Evolutionary conservation across 192 early-diverging fungal species (phyloP).

Genomic region (Funneliformis mosseae): DNA sequence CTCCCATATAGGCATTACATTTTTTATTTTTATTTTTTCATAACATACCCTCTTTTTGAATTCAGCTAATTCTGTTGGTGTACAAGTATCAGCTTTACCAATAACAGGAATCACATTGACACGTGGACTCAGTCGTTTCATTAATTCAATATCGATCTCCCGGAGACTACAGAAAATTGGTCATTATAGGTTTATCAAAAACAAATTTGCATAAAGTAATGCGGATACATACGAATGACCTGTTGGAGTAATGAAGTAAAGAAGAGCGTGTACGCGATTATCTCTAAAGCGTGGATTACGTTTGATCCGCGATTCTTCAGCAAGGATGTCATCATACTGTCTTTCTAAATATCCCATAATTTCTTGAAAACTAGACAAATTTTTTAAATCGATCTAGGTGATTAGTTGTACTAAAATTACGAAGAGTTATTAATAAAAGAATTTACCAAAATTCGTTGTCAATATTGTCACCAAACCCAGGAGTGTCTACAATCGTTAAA

Average conservation of each 20-base stretch:
- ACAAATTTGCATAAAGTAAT: conserved; percentile 10
- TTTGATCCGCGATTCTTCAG: conserved; percentile 85
- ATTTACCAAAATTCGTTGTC: conserved; percentile 89
- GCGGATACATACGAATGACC: conserved; percentile 76
- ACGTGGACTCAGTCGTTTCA: conserved; percentile 86
- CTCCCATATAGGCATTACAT: conserved; percentile 4
- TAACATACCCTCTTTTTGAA: conserved; percentile 86
- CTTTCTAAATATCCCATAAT: conserved; percentile 93
- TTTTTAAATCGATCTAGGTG: not conserved
- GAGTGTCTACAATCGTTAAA: conserved; percentile 97
- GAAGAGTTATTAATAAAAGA: not conserved
- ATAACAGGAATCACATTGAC: conserved; percentile 97
- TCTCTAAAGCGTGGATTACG: conserved; percentile 88
- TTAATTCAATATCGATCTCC: conserved; percentile 94
- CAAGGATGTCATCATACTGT: conserved; percentile 93
- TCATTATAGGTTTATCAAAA: not conserved
- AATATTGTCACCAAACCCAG: conserved; percentile 97
- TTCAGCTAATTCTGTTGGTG: conserved; percentile 76
- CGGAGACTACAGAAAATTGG: conserved; percentile 59
- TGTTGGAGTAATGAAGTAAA: conserved; percentile 98
- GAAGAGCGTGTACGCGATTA: conserved; percentile 91
- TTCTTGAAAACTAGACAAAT: conserved; percentile 71
- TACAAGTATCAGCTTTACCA: conserved; percentile 91
- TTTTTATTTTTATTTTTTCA: conserved; percentile 33
- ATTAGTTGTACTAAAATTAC: not conserved